A percentile compares a stretch with the other conserved stretches of the same genome.
phyloP scores from a whole-genome alignment of 805 yeast species.

The Metahyphopichia silvanorum region DNA sequence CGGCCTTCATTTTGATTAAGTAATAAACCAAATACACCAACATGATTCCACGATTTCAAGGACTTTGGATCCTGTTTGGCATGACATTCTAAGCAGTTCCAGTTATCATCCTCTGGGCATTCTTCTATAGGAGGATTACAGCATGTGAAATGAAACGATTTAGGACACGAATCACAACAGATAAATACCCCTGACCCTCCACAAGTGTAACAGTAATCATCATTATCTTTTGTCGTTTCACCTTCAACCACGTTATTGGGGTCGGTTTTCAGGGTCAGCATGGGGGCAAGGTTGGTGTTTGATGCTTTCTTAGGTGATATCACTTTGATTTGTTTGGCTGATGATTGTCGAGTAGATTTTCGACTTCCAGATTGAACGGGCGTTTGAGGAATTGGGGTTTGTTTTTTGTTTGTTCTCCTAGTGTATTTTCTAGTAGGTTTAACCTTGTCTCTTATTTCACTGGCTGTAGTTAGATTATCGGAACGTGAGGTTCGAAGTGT shows the following conservation, averaged over 20 bases:
- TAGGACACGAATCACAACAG: constrained; percentile 93
- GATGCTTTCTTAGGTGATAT: constrained; percentile 30
- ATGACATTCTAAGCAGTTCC: constrained; percentile 83
- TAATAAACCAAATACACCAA: constrained; percentile 55
- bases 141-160: constrained; percentile 88
- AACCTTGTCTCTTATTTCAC: constrained; percentile 14
- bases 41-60: constrained; percentile 21
- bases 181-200: constrained; percentile 85
- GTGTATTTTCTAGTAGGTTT: constrained; percentile 2
- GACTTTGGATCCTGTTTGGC: constrained; percentile 34
- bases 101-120: constrained; percentile 74
- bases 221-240: constrained; percentile 44
- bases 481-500: constrained; percentile 9
- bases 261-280: constrained; percentile 6
- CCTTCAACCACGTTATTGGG: constrained; percentile 5
- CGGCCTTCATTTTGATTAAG: constrained; percentile 64
- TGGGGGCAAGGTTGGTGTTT: constrained; percentile 22
- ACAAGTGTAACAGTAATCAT: constrained; percentile 89
- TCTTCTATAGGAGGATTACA: constrained; percentile 87
- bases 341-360: constrained; percentile 4
- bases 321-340: constrained; percentile 24
- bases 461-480: constrained; percentile 10
- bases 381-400: constrained; percentile 2
- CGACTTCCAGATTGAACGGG: constrained; percentile 6
- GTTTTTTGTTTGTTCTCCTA: constrained; percentile 1